These are phyloP conservation scores for Vicia faba DNA, from an alignment of 306 rosid species.

Conservation along the genomic window DNA sequence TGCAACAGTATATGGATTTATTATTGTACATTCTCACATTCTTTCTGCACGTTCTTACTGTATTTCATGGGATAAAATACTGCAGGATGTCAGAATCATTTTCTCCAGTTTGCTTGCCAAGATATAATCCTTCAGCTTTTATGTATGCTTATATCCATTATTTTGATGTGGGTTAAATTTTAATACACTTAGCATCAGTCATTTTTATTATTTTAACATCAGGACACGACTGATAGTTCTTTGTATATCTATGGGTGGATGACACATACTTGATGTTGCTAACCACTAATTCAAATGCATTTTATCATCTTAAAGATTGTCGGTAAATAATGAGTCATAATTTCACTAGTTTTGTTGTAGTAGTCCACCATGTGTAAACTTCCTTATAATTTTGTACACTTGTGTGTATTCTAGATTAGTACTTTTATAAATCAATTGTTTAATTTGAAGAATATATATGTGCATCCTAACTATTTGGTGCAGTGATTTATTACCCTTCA, in stretches of 20 bases:
- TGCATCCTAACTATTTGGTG: too few relatives aligned
- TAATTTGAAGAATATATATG: too few relatives aligned
- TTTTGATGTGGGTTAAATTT: constrained; percentile 78
- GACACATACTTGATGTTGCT: constrained; percentile 92
- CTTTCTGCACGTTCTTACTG: constrained; percentile 30
- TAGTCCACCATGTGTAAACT: too few relatives aligned
- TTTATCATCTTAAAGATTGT: constrained; percentile 95
- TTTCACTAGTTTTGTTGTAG: too few relatives aligned
- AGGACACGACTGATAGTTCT: constrained; percentile 23
- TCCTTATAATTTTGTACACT: too few relatives aligned
- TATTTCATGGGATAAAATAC: constrained; percentile 28
- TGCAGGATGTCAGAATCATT: constrained; percentile 98
- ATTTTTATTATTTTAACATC: constrained; percentile 7
- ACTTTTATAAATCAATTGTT: too few relatives aligned
- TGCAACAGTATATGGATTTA: constrained; percentile 9
- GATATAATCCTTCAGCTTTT: constrained; percentile 97
- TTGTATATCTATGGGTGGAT: constrained; percentile 54
- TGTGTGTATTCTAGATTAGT: too few relatives aligned
- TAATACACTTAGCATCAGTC: neutral
- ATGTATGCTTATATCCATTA: constrained; percentile 87
- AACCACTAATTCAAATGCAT: constrained; percentile 90
- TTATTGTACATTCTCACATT: constrained; percentile 18
- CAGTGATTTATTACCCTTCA: too few relatives aligned
- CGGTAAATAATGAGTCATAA: constrained; percentile 57
- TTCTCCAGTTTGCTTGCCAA: too few relatives aligned